Percentiles rank a stretch among this genome's conserved stretches.
phyloP scores from a whole-genome alignment of 202 grass and related monocot species.

The Saccharum hybrid region DNA sequence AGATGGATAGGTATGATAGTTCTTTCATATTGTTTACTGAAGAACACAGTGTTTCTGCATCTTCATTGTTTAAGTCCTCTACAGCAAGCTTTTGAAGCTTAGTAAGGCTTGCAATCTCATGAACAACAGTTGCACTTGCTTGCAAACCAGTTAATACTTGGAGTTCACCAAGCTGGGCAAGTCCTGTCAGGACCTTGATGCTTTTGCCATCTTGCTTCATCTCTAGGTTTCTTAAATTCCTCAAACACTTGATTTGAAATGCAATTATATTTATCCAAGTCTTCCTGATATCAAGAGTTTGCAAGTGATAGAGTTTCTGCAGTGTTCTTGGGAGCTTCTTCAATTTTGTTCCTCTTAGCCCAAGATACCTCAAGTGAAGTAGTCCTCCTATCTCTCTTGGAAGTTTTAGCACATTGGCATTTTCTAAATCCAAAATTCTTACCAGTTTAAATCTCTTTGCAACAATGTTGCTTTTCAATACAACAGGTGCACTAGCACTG shows the following conservation, averaged over 20 bases:
- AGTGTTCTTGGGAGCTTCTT: slow-evolving; percentile 53
- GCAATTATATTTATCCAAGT: slow-evolving; percentile 40
- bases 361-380: slow-evolving; percentile 55
- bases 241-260: slow-evolving; percentile 49
- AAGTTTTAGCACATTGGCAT: slow-evolving; percentile 39
- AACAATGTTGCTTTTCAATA: slow-evolving; percentile 29
- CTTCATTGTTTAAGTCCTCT: slow-evolving; percentile 40
- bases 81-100: slow-evolving; percentile 51
- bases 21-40: slow-evolving; percentile 48
- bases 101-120: slow-evolving; percentile 45
- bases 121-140: slow-evolving; percentile 28
- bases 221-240: slow-evolving; percentile 51
- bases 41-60: slow-evolving; percentile 40
- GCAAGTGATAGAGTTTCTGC: slow-evolving; percentile 47
- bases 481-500: not conserved
- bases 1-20: slow-evolving; percentile 48
- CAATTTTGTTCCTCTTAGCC: slow-evolving; percentile 49
- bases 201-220: slow-evolving; percentile 56
- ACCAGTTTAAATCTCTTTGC: slow-evolving; percentile 45
- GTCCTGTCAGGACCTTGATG: slow-evolving; percentile 35
- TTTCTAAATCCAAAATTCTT: slow-evolving; percentile 56
- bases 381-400: slow-evolving; percentile 50
- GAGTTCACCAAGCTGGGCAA: slow-evolving; percentile 38
- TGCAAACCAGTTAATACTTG: slow-evolving; percentile 53
- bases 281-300: slow-evolving; percentile 57